Conservation (phyloP, 129 eudicot genomes). For the Escallonia rubra region DNA sequence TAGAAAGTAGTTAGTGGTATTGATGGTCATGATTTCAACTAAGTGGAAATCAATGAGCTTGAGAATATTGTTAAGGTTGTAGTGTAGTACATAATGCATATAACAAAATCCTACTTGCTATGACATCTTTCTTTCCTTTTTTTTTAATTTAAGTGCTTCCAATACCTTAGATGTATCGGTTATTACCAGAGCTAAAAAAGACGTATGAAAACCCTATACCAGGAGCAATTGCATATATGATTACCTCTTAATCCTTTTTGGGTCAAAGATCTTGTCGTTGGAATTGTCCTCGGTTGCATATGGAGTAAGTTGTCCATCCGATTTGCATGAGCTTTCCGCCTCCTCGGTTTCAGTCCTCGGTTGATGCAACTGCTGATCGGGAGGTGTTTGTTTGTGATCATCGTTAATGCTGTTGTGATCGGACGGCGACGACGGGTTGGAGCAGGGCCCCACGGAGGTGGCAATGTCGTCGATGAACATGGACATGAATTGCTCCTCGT, state of each 20-base stretch:
- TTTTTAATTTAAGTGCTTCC: no score
- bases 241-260: conserved; percentile 89
- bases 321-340: conserved; percentile 56
- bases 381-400: conserved; percentile 4
- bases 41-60: no score
- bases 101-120: no score
- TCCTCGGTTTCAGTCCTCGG: conserved; percentile 47
- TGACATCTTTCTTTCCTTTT: no score
- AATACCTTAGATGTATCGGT: no score
- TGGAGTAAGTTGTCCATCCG: conserved; percentile 31
- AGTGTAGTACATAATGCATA: no score
- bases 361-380: conserved; percentile 28
- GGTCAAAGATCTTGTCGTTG: conserved; percentile 60
- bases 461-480: conserved; percentile 66
- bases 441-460: conserved; percentile 24
- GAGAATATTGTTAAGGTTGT: no score
- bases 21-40: no score
- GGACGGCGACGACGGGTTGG: conserved; percentile 35
- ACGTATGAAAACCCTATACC: background rate
- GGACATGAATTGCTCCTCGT: conserved; percentile 85
- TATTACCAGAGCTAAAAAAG: no score
- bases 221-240: background rate
- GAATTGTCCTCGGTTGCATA: conserved; percentile 37
- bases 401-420: conserved; percentile 65
- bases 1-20: no score